Base-by-base conservation (phyloP, 225 moss, liverwort and hornwort species). In the Climacium dendroides region DNA sequence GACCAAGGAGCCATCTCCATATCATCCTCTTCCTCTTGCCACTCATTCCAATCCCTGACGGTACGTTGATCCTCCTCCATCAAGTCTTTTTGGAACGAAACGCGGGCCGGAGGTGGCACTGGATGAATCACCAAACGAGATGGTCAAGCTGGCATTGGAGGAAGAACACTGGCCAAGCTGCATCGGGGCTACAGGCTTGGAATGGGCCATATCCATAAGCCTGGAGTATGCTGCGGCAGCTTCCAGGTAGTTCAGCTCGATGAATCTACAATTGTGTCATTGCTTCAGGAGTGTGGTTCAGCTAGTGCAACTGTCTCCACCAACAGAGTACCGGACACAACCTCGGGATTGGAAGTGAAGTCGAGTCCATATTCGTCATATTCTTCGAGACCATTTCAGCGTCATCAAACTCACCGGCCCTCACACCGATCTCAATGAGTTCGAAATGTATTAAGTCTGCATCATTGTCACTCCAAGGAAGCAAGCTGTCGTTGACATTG, bases 211-310 rank as follows among this genome's bases (percentile, higher is more conserved):
- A 9, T 41, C 41, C 65, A n/a, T n/a, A 37, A 11, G 20, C 0
- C 37, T 4, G 12, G 7, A 22, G 2, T 1, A 66, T 11, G n/a
- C n/a, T 20, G 6, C 1, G 4, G 66, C 37, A n/a, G 2, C 22
- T 2, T 66, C 66, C 12, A 12, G 1, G n/a, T 66, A 66, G 66
- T 22, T 66, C 6, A 6, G 12, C 22, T 66, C 1, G 1, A 22
- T 37, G 37, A 13, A 13, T 67, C 67, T 7, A 13, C 7, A 23
- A 23, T 13, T 39, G 23, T 3, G 5, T 28, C 15, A 28, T 15
- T 43, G 41, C 43, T 71, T 26, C 23, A 35, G 0, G 67, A 67
- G 12, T 12, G 2, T 7, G 2, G 11, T 4, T 37, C 13, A 39
- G 13, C 1, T 37, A 12, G 6, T 37, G 8, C 41, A 69, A 25